These are phyloP conservation scores for Tolypocladium cylindrosporum DNA, from an alignment of 2,329 filamentous ascomycete species.

Conservation along the genomic window DNA sequence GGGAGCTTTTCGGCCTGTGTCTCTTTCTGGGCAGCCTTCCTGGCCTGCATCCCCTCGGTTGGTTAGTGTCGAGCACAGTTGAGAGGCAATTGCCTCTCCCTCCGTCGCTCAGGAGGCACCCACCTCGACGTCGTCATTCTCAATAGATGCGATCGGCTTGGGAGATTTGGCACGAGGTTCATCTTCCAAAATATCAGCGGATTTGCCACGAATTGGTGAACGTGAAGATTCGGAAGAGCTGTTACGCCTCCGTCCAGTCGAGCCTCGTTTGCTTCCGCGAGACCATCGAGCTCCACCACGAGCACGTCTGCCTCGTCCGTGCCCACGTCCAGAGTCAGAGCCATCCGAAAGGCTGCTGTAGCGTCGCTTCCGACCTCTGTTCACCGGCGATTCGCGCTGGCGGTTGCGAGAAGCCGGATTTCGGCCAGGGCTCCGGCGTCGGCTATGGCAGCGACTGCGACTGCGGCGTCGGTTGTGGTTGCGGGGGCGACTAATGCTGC, in stretches of 20 bases:
- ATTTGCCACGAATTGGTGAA: constrained; percentile 38
- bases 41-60: constrained; percentile 5
- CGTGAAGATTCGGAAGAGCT: constrained; percentile 42
- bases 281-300: background rate
- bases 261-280: constrained; percentile 4
- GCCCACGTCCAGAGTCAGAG: constrained; percentile 1
- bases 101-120: constrained; percentile 7
- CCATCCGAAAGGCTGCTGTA: constrained; percentile 6
- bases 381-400: background rate
- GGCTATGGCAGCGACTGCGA: constrained; percentile 4
- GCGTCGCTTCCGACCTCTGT: background rate
- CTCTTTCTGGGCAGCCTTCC: constrained; percentile 1
- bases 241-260: constrained; percentile 31
- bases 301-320: background rate
- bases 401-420: background rate
- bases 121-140: constrained; percentile 13
- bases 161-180: constrained; percentile 10
- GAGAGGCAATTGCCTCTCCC: background rate
- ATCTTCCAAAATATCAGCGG: constrained; percentile 44
- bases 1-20: constrained; percentile 1
- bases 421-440: background rate
- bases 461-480: constrained; percentile 7
- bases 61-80: constrained; percentile 6
- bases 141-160: constrained; percentile 9
- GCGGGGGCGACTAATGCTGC: constrained; percentile 1